Percentiles rank a stretch among this genome's conserved stretches.
Conservation (phyloP, 768 basidiomycete species). For the Sistotremastrum niveocremeum region DNA sequence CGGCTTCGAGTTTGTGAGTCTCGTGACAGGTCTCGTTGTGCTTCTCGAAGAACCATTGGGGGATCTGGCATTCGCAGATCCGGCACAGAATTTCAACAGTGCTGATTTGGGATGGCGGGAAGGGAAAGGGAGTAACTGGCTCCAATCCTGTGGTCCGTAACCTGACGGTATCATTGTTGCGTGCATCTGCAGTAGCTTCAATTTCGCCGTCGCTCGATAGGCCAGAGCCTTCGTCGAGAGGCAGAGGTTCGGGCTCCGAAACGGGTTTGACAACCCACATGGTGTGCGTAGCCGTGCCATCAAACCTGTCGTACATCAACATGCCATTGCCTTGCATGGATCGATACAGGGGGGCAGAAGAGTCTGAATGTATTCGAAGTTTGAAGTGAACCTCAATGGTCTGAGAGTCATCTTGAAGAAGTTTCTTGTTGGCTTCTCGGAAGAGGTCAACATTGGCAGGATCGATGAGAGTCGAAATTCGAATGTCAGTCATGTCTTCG, state of each 20-base stretch:
- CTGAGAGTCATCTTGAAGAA: conserved; percentile 85
- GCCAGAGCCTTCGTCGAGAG: conserved; percentile 5
- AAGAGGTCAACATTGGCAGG: conserved; percentile 75
- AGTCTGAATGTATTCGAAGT: conserved; percentile 57
- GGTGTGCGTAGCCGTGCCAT: conserved; percentile 79
- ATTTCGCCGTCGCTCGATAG: background rate
- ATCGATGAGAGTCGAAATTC: conserved; percentile 71
- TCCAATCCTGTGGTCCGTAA: conserved; percentile 19
- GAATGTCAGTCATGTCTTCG: conserved; percentile 59
- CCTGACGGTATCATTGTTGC: background rate
- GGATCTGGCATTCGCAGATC: conserved; percentile 93
- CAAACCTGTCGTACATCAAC: conserved; percentile 92
- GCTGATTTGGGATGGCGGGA: conserved; percentile 55
- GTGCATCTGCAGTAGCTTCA: background rate
- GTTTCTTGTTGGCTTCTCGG: conserved; percentile 68
- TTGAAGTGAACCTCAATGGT: conserved; percentile 89
- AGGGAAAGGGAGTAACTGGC: conserved; percentile 59
- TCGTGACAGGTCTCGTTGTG: conserved; percentile 99
- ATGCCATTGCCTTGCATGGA: conserved; percentile 97
- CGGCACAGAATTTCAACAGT: conserved; percentile 82
- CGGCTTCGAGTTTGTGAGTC: conserved; percentile 89
- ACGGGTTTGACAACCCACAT: conserved; percentile 96
- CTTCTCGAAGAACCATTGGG: conserved; percentile 99
- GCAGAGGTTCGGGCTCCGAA: conserved; percentile 43
- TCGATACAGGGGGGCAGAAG: conserved; percentile 46